Conservation (phyloP, 1,139 yeast species). For the Taphrina communis region DNA sequence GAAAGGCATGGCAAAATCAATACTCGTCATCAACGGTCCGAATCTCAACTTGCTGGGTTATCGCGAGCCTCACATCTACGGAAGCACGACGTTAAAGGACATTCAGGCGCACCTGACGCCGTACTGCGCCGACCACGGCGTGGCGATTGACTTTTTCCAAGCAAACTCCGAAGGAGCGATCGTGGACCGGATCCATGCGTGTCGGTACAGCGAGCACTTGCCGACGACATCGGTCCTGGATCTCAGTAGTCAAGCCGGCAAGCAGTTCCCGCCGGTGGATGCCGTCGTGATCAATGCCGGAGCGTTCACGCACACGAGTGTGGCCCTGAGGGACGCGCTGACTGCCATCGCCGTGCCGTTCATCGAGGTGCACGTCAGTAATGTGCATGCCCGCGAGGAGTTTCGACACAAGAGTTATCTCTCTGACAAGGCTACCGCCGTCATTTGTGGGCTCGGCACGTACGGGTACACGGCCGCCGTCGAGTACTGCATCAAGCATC, state of each 20-base stretch:
- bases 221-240: background rate
- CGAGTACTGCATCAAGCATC: constrained; percentile 14
- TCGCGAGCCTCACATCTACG: constrained; percentile 14
- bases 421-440: constrained; percentile 5
- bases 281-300: constrained; percentile 15
- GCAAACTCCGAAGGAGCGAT: constrained; percentile 9
- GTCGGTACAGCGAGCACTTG: background rate
- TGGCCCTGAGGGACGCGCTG: constrained; percentile 6
- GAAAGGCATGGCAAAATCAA: constrained; percentile 11
- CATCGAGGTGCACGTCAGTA: constrained; percentile 15
- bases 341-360: constrained; percentile 2
- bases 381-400: constrained; percentile 13
- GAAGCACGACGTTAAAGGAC: constrained; percentile 12
- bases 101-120: constrained; percentile 4
- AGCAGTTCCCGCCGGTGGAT: constrained; percentile 2
- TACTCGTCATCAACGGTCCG: constrained; percentile 5
- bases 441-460: constrained; percentile 10
- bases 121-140: background rate
- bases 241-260: background rate
- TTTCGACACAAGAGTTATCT: constrained; percentile 11
- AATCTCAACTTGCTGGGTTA: constrained; percentile 8
- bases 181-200: constrained; percentile 9
- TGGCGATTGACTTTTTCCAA: constrained; percentile 8
- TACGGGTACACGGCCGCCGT: constrained; percentile 5
- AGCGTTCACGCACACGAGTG: constrained; percentile 12